phyloP scores from a whole-genome alignment of 495 filamentous ascomycete genomes.

The Venustampulla echinocandica region DNA sequence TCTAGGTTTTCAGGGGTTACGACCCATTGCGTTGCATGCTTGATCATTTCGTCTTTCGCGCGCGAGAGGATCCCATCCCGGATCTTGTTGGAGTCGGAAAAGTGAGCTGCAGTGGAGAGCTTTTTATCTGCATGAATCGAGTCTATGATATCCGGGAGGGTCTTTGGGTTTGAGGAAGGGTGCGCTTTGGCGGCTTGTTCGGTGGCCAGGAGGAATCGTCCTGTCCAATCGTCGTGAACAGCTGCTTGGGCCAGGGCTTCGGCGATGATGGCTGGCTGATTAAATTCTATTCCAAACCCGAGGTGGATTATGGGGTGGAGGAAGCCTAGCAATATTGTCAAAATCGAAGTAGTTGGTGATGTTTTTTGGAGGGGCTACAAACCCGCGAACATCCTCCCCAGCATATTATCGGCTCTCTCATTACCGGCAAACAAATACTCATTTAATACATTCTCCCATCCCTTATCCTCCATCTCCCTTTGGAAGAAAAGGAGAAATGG shows the following conservation, averaged over 20 bases:
- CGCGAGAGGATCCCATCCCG: slow-evolving; percentile 55
- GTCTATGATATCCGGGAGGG: slow-evolving; percentile 49
- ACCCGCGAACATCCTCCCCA: slow-evolving; percentile 41
- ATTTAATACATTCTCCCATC: slow-evolving; percentile 47
- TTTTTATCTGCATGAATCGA: slow-evolving; percentile 48
- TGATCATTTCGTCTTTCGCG: slow-evolving; percentile 54
- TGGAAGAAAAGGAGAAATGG: slow-evolving; percentile 64
- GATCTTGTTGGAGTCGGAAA: slow-evolving; percentile 52
- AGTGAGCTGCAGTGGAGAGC: slow-evolving; percentile 39
- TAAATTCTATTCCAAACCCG: slow-evolving; percentile 74
- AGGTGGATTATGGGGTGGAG: slow-evolving; percentile 80
- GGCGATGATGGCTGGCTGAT: slow-evolving; percentile 71
- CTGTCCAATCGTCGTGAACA: slow-evolving; percentile 47
- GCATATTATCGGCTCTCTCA: slow-evolving; percentile 51
- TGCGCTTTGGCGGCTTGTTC: slow-evolving; percentile 40
- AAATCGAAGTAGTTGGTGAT: slow-evolving; percentile 7
- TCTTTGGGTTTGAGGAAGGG: slow-evolving; percentile 29
- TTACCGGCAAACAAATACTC: slow-evolving; percentile 59
- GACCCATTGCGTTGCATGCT: slow-evolving; percentile 48
- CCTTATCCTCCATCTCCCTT: slow-evolving; percentile 53
- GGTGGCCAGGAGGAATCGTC: slow-evolving; percentile 38
- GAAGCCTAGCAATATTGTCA: slow-evolving; percentile 45
- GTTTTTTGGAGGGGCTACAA: slow-evolving; percentile 15
- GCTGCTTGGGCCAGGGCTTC: slow-evolving; percentile 71
- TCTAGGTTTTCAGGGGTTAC: slow-evolving; percentile 54